Conservation (phyloP, 179 eudicot species). For the Carnegiea gigantea region DNA sequence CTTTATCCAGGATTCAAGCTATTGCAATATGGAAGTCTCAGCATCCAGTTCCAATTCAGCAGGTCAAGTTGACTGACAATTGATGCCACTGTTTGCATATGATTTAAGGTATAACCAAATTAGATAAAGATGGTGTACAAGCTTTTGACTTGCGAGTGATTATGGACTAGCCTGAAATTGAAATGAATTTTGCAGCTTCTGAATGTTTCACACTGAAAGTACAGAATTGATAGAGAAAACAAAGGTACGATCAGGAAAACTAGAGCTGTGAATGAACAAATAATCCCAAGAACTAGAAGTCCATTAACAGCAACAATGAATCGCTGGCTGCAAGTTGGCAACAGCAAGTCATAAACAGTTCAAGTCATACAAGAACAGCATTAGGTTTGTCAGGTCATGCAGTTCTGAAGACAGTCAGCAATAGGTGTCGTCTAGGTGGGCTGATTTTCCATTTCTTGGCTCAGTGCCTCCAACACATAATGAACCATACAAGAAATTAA, state of each 20-base stretch:
- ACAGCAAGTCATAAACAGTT: neutral
- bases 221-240: neutral
- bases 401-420: neutral
- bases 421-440: neutral
- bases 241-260: neutral
- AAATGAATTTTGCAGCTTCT: neutral
- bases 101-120: too few species aligned
- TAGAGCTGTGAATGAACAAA: conserved; percentile 68
- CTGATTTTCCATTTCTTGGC: too few species aligned
- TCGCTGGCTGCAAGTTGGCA: conserved; percentile 62
- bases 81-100: neutral
- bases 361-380: too few species aligned
- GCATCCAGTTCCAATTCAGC: neutral
- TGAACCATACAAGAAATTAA: too few species aligned
- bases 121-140: neutral
- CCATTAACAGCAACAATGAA: conserved; percentile 89
- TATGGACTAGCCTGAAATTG: neutral
- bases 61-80: neutral
- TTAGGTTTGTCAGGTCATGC: too few species aligned
- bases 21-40: neutral
- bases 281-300: conserved; percentile 69
- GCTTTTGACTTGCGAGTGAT: neutral
- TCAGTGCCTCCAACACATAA: too few species aligned
- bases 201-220: neutral
- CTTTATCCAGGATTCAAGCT: neutral